A percentile compares a stretch with the other conserved stretches of the same genome.
Evolutionary conservation across 2,329 filamentous ascomycete species (phyloP).

Genomic region (Aspergillus sp.): DNA sequence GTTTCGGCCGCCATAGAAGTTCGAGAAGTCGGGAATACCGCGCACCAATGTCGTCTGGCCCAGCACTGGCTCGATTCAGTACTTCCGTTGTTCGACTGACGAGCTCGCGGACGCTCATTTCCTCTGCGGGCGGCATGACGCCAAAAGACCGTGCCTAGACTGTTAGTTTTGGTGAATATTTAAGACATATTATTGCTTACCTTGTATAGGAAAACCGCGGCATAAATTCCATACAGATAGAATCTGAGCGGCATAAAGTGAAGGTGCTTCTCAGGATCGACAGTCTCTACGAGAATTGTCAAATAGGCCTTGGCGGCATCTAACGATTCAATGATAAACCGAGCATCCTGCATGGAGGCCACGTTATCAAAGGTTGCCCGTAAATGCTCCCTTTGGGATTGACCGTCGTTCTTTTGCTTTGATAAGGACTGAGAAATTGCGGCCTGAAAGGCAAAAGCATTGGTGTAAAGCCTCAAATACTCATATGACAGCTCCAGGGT

Average conservation of each 20-base stretch:
- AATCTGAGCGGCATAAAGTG: slow-evolving; percentile 66
- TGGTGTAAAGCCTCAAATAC: slow-evolving; percentile 71
- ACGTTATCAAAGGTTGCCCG: slow-evolving; percentile 53
- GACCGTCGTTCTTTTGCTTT: slow-evolving; percentile 37
- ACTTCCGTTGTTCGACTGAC: slow-evolving; percentile 60
- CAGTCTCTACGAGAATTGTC: slow-evolving; percentile 59
- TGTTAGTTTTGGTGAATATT: background rate
- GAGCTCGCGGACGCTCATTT: slow-evolving; percentile 57
- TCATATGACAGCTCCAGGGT: slow-evolving; percentile 70
- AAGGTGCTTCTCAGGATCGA: slow-evolving; percentile 59
- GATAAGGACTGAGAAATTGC: slow-evolving; percentile 56
- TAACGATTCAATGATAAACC: slow-evolving; percentile 67
- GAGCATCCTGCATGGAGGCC: slow-evolving; percentile 61
- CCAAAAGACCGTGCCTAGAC: slow-evolving; percentile 58
- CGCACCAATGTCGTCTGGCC: slow-evolving; percentile 60
- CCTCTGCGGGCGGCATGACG: slow-evolving; percentile 56
- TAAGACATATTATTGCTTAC: slow-evolving; percentile 29
- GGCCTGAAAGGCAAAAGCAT: slow-evolving; percentile 74
- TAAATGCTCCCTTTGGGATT: slow-evolving; percentile 40
- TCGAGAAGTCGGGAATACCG: slow-evolving; percentile 62
- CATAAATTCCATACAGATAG: slow-evolving; percentile 63
- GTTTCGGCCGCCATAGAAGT: slow-evolving; percentile 57
- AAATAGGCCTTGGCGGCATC: slow-evolving; percentile 64
- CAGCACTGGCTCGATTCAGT: slow-evolving; percentile 59
- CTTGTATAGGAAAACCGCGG: slow-evolving; percentile 66